These are phyloP conservation scores for Trametes maxima DNA, from an alignment of 768 basidiomycete species.

Conservation along the genomic window DNA sequence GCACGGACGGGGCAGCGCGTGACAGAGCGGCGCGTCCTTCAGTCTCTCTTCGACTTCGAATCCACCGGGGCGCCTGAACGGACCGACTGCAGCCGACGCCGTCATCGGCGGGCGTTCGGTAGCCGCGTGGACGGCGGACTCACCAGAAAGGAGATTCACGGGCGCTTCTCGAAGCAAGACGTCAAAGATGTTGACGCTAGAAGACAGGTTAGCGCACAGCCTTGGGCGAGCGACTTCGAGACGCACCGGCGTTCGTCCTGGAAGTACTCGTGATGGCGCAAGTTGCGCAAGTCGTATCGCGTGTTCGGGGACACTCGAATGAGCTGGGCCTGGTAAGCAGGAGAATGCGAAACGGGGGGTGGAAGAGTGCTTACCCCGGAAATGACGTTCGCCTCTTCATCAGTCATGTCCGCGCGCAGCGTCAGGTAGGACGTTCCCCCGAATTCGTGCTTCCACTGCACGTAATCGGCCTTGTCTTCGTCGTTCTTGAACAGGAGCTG, in stretches of 20 bases:
- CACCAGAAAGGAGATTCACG: constrained; percentile 15
- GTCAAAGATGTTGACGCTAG: constrained; percentile 21
- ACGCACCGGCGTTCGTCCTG: constrained; percentile 25
- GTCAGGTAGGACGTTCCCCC: constrained; percentile 19
- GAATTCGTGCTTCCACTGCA: constrained; percentile 19
- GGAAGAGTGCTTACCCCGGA: constrained; percentile 18
- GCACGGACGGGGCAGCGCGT: background rate
- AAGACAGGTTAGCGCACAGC: constrained; percentile 1
- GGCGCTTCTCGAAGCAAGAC: constrained; percentile 12
- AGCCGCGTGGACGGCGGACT: constrained; percentile 18
- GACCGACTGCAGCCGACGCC: constrained; percentile 2
- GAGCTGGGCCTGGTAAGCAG: constrained; percentile 14
- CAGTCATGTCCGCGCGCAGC: constrained; percentile 9
- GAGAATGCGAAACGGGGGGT: background rate
- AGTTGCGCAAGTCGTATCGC: constrained; percentile 19
- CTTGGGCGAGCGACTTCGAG: background rate
- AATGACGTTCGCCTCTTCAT: constrained; percentile 23
- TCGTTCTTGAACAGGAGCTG: constrained; percentile 23
- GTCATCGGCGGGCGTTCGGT: constrained; percentile 6
- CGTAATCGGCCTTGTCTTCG: constrained; percentile 11
- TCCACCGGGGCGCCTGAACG: background rate
- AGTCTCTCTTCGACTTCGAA: constrained; percentile 11
- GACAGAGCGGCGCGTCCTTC: constrained; percentile 10
- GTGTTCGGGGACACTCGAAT: constrained; percentile 11
- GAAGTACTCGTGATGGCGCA: constrained; percentile 26